Evolutionary conservation across 176 grass and related monocot species (phyloP).

Genomic region (Melocanna baccifera): DNA sequence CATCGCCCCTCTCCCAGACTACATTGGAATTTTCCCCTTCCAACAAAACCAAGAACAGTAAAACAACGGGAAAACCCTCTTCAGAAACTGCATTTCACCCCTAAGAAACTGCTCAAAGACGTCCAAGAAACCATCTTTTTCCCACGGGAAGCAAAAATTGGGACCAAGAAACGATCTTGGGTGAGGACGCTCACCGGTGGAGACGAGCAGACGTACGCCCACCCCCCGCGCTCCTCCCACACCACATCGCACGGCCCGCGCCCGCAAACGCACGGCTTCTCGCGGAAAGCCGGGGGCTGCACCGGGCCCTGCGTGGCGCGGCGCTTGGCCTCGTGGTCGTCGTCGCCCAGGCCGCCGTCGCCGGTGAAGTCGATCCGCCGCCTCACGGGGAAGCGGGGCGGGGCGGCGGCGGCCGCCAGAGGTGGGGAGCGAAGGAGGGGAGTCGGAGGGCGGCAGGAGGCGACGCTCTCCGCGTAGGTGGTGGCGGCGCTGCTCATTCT

Average conservation of each 20-base stretch:
- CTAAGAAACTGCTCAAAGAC: not conserved
- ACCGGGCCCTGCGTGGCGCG: not conserved
- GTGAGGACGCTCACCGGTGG: slow-evolving; percentile 15
- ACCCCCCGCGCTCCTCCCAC: not conserved
- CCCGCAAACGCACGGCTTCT: slow-evolving; percentile 25
- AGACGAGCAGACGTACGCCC: slow-evolving; percentile 33
- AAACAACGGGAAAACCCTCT: not conserved
- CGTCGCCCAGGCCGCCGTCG: not conserved
- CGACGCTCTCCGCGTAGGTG: slow-evolving; percentile 35
- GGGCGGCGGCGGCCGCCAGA: not conserved
- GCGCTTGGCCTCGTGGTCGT: not conserved
- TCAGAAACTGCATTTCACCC: not conserved
- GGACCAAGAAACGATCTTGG: not conserved
- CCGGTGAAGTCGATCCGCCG: slow-evolving; percentile 29
- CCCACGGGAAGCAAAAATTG: not conserved
- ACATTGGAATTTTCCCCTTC: not conserved
- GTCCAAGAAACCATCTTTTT: not conserved
- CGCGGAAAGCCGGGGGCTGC: not conserved
- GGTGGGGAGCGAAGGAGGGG: not conserved
- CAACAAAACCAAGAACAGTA: not conserved
- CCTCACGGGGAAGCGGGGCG: not conserved
- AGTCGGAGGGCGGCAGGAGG: slow-evolving; percentile 25
- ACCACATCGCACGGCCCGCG: slow-evolving; percentile 24
- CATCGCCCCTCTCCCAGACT: not conserved
- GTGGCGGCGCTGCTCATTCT: slow-evolving; percentile 26